Evolutionary conservation across 106 monocot genomes (phyloP).

Genomic region (Cymbidium sinense): DNA sequence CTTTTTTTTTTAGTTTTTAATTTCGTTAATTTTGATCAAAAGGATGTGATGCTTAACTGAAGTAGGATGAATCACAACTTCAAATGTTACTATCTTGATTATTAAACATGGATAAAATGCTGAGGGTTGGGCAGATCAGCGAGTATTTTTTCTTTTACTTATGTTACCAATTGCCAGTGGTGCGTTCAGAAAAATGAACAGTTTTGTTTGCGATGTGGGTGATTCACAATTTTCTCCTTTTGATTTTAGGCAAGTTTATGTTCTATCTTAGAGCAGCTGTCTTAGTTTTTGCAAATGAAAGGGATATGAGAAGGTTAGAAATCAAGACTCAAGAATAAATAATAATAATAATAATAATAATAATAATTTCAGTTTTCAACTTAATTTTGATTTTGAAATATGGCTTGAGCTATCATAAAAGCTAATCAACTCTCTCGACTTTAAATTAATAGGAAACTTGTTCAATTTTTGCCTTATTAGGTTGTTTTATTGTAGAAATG

Average conservation of each 20-base stretch:
- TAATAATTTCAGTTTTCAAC: no score
- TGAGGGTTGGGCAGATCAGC: not conserved
- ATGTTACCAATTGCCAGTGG: not conserved
- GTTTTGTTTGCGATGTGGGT: not conserved
- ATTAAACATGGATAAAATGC: not conserved
- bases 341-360: no score
- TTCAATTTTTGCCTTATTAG: no score
- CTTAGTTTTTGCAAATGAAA: no score
- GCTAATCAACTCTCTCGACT: no score
- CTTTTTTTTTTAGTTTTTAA: not conserved
- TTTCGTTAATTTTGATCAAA: not conserved
- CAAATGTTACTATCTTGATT: not conserved
- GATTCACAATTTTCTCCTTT: not conserved
- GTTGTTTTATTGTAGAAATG: no score
- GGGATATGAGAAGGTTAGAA: no score
- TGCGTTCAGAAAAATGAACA: not conserved
- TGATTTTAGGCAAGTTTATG: not conserved
- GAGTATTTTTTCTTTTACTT: not conserved
- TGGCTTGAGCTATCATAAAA: no score
- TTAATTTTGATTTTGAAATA: no score
- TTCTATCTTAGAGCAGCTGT: no score
- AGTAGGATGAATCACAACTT: not conserved
- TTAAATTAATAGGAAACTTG: no score
- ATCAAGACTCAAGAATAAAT: no score
- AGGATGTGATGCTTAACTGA: not conserved